A percentile compares a stretch with the other conserved stretches of the same genome.
Evolutionary conservation across 176 grass and related monocot genomes (phyloP).

Genomic region (Areca catechu): DNA sequence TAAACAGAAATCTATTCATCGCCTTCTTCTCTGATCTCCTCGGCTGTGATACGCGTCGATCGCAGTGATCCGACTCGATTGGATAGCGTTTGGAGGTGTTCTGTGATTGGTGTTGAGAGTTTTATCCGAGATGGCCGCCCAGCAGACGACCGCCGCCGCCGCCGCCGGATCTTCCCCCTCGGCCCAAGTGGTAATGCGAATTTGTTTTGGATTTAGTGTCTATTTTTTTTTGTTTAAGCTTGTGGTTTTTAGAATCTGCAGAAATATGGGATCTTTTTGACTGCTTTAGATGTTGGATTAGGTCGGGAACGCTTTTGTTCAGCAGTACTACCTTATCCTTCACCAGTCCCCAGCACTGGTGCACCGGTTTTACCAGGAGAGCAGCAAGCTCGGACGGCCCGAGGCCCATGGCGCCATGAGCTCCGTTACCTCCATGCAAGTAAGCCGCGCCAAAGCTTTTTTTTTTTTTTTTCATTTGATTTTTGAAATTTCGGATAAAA

Average conservation of each 20-base stretch:
- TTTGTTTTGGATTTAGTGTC: too few relatives aligned
- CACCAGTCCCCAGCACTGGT: slow-evolving; percentile 89
- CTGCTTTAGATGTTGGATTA: slow-evolving; percentile 26
- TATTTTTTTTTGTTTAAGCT: too few relatives aligned
- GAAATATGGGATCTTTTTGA: too few relatives aligned
- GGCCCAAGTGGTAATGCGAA: slow-evolving; percentile 60
- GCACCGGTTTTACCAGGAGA: slow-evolving; percentile 92
- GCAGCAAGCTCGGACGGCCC: slow-evolving; percentile 73
- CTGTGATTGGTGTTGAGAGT: too few relatives aligned
- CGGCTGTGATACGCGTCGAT: too few relatives aligned
- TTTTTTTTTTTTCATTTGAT: neutral
- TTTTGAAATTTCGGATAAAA: slow-evolving; percentile 3
- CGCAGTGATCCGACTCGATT: too few relatives aligned
- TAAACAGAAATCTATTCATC: too few relatives aligned
- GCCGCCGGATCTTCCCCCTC: slow-evolving; percentile 23
- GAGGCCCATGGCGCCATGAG: slow-evolving; percentile 36
- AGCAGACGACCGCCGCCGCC: slow-evolving; percentile 19
- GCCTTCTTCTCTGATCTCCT: too few relatives aligned
- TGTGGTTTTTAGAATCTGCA: too few relatives aligned
- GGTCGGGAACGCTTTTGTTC: slow-evolving; percentile 96
- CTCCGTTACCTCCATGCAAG: slow-evolving; percentile 65
- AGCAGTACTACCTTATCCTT: slow-evolving; percentile 96
- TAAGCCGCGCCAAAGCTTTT: slow-evolving; percentile 7
- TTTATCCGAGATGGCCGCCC: slow-evolving; percentile 35
- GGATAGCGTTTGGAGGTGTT: too few relatives aligned